Percentiles rank a stretch among this genome's conserved stretches.
Conservation (phyloP, 208 protist species). For the Wallacemonas rigidus region DNA sequence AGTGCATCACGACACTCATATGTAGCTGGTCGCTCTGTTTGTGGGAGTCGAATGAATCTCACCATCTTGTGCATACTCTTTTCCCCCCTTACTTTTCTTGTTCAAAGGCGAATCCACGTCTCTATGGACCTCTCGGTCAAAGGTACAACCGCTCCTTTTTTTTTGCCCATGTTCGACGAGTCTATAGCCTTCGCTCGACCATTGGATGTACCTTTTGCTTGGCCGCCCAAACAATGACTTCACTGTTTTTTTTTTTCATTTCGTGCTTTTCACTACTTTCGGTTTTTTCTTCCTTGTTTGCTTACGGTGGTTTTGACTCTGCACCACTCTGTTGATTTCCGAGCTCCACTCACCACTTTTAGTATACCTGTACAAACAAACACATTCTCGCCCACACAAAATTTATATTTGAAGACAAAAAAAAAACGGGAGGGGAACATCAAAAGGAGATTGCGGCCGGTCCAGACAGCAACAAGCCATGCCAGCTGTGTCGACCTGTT, state of each 20-base stretch:
- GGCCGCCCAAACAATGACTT: background rate
- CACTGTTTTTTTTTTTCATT: constrained; percentile 9
- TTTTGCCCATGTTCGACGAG: background rate
- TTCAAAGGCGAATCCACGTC: no score
- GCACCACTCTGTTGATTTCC: background rate
- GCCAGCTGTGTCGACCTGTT: background rate
- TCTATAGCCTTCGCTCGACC: no score
- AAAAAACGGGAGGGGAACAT: background rate
- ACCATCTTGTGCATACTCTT: no score
- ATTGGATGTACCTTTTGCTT: background rate
- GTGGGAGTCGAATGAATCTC: no score
- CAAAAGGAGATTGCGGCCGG: no score
- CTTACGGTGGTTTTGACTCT: constrained; percentile 8
- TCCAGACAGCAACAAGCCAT: no score
- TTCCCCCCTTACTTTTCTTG: no score
- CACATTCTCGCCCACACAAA: background rate
- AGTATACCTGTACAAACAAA: constrained; percentile 2
- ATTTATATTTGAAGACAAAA: background rate
- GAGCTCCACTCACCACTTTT: background rate
- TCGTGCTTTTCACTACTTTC: constrained; percentile 21
- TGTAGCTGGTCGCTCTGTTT: no score
- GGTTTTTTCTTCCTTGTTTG: constrained; percentile 3
- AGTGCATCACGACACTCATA: no score
- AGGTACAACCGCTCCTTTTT: background rate
- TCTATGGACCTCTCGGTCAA: no score